Conservation (phyloP, 2,329 filamentous ascomycete species). For the Fonsecaea pugnacius region DNA sequence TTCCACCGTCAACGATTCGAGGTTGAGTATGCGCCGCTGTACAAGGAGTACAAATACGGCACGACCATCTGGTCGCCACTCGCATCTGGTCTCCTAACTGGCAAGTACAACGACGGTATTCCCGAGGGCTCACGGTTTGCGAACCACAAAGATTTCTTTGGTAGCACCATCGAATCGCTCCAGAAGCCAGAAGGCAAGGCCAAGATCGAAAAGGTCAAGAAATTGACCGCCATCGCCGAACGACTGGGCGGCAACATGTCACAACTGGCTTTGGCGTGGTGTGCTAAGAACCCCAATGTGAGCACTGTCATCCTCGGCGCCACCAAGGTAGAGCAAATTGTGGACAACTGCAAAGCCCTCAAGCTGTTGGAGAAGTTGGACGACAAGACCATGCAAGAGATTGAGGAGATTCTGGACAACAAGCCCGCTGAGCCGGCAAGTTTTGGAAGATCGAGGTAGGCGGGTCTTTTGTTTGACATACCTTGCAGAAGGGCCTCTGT, state of each 20-base stretch:
- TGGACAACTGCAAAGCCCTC: slow-evolving; percentile 52
- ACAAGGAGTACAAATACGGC: slow-evolving; percentile 63
- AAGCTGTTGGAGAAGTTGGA: slow-evolving; percentile 51
- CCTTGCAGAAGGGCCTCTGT: not conserved
- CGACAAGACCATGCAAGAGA: slow-evolving; percentile 52
- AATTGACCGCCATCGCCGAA: slow-evolving; percentile 60
- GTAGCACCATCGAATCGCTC: slow-evolving; percentile 50
- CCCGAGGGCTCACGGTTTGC: slow-evolving; percentile 63
- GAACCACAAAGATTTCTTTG: slow-evolving; percentile 60
- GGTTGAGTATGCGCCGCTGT: slow-evolving; percentile 64
- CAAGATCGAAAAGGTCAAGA: slow-evolving; percentile 64
- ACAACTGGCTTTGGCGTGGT: slow-evolving; percentile 61
- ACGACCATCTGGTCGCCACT: slow-evolving; percentile 68
- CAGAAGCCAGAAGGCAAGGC: slow-evolving; percentile 38
- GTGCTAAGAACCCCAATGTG: slow-evolving; percentile 61
- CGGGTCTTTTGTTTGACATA: slow-evolving; percentile 5
- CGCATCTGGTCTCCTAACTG: slow-evolving; percentile 64
- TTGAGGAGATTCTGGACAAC: slow-evolving; percentile 43
- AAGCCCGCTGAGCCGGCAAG: slow-evolving; percentile 28
- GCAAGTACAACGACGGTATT: slow-evolving; percentile 69
- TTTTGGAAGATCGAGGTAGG: slow-evolving; percentile 34
- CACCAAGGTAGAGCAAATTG: slow-evolving; percentile 50
- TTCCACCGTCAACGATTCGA: slow-evolving; percentile 66
- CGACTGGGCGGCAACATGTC: slow-evolving; percentile 64
- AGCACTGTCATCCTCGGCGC: slow-evolving; percentile 58